A percentile compares a stretch with the other conserved stretches of the same genome.
Conservation (phyloP, 2,329 filamentous ascomycete genomes). For the Chaetomium sp. region DNA sequence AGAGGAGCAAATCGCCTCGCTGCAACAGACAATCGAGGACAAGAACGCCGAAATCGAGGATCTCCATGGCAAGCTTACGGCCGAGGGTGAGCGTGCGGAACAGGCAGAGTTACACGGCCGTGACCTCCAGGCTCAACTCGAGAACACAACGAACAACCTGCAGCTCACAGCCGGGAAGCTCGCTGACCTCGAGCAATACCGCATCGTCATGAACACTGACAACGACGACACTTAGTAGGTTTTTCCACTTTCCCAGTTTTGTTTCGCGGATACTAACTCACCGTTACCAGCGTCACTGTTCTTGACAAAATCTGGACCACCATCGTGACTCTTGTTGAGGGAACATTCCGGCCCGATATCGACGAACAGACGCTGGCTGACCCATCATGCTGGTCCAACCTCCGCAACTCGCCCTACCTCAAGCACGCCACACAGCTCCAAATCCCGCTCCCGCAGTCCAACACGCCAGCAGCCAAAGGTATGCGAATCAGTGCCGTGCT, state of each 20-base stretch:
- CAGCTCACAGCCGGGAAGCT: constrained; percentile 21
- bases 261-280: not conserved
- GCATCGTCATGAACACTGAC: constrained; percentile 24
- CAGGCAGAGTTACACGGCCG: constrained; percentile 21
- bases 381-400: constrained; percentile 30
- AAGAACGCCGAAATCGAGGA: constrained; percentile 22
- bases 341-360: constrained; percentile 30
- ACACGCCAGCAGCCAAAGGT: constrained; percentile 30
- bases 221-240: constrained; percentile 29
- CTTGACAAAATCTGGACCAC: constrained; percentile 32
- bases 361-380: constrained; percentile 27
- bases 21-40: constrained; percentile 23
- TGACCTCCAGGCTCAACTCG: constrained; percentile 21
- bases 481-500: constrained; percentile 33
- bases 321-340: constrained; percentile 28
- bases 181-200: constrained; percentile 27
- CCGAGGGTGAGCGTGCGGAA: constrained; percentile 21
- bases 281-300: constrained; percentile 23
- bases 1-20: constrained; percentile 21
- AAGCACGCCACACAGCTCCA: constrained; percentile 29
- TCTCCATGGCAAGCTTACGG: constrained; percentile 21
- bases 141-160: constrained; percentile 22
- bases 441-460: constrained; percentile 31
- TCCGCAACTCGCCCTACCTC: constrained; percentile 28
- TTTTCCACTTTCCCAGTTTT: not conserved